Base-by-base conservation (phyloP, 371 early-diverging fungal genomes). In the Rhizopus microsporus region DNA sequence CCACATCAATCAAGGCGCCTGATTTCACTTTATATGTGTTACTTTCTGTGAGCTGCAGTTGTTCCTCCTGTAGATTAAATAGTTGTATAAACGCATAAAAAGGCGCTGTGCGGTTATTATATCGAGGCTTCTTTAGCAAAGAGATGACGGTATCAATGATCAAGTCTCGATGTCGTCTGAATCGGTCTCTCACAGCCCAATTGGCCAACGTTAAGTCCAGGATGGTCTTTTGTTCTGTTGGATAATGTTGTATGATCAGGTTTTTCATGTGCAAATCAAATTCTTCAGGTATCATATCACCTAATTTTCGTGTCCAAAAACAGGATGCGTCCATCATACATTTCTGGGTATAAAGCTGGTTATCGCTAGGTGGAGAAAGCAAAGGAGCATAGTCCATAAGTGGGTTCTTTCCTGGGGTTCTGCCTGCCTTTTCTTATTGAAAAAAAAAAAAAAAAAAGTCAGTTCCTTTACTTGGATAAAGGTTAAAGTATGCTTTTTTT, bases 21-120 rank as follows among this genome's bases (percentile, higher is more conserved):
- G 72, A 66, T 35, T 63, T 70, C 3, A 59, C 51, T 42, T 57
- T 64, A 13, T 71, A 63, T 2, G 54, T 54, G 3, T 54, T 45
- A 8, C 10, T 43, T 31, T 49, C 50, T n/a, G 42, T n/a, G 1
- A 3, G 32, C 38, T 59, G 55, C 15, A 59, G 45, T 10, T 59
- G 51, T 42, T 71, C 63, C n/a, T 68, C 60, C 2, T 50, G 49
- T 37, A 58, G 17, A 39, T 54, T 58, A 17, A 69, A 72, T 1
- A 67, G 51, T n/a, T 73, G 66, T n/a, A 57, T 54, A 47, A 69
- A 71, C 3, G 74, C 73, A 34, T 77, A 73, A 38, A 57, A 77
- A 0, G 77, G 77, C 10, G 74, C 51, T 4, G 51, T 50, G 13
- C 69, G 68, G 4, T 47, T 54, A 33, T 73, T 67, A 44, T 77